phyloP scores from a whole-genome alignment of 2,329 filamentous ascomycete genomes.

The Pseudogymnoascus sp. region DNA sequence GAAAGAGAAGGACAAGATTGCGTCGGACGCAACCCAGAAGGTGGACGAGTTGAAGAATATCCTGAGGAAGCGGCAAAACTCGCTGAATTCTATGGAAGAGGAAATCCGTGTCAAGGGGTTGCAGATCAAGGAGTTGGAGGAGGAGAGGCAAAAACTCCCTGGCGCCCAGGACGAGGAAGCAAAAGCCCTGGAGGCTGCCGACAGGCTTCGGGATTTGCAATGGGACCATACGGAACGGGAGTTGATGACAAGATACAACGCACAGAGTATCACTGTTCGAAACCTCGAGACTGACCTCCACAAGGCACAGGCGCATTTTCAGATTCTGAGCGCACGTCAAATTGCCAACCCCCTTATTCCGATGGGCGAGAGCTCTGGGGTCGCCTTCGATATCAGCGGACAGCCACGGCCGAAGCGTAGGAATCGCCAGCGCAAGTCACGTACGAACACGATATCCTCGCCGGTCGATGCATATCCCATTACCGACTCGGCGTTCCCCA shows the following conservation, averaged over 20 bases:
- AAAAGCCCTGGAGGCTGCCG: constrained; percentile 20
- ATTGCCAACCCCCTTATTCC: constrained; percentile 23
- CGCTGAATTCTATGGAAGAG: constrained; percentile 50
- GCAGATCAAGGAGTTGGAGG: constrained; percentile 66
- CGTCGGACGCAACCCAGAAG: constrained; percentile 43
- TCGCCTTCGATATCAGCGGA: constrained; percentile 25
- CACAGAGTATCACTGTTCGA: constrained; percentile 16
- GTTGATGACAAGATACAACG: constrained; percentile 19
- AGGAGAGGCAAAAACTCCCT: constrained; percentile 54
- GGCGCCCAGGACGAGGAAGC: constrained; percentile 47
- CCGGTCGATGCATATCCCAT: constrained; percentile 22
- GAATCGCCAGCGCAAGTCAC: constrained; percentile 31
- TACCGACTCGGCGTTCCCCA: constrained; percentile 28
- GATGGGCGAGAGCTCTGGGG: constrained; percentile 26
- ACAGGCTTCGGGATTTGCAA: constrained; percentile 23
- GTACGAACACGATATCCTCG: constrained; percentile 30
- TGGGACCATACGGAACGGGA: constrained; percentile 25
- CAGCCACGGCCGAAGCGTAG: constrained; percentile 29
- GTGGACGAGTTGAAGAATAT: constrained; percentile 44
- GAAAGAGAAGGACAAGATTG: constrained; percentile 42
- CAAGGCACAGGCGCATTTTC: constrained; percentile 15
- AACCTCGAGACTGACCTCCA: constrained; percentile 19
- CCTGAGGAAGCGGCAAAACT: constrained; percentile 52
- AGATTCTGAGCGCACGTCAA: constrained; percentile 18
- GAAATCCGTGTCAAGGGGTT: constrained; percentile 63